Percentiles rank a stretch among this genome's conserved stretches.
These are phyloP conservation scores for Tetrapisispora pingtungensis DNA, from an alignment of 805 yeast species.

Conservation along the genomic window DNA sequence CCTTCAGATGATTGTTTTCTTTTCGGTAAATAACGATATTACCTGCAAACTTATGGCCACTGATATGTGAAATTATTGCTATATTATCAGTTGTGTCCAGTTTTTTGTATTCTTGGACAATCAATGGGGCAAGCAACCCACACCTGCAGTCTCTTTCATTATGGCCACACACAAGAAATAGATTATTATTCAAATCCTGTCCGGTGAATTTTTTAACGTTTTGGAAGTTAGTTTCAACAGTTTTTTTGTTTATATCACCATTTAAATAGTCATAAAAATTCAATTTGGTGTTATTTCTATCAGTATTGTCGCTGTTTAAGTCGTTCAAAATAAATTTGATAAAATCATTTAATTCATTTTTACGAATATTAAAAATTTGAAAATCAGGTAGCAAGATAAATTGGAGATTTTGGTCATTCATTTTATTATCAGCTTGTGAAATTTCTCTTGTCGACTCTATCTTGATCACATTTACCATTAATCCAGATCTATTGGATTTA, in stretches of 20 bases:
- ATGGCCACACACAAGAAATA: constrained; percentile 21
- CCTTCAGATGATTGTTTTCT: constrained; percentile 14
- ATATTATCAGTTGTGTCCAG: constrained; percentile 27
- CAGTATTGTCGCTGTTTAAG: neutral
- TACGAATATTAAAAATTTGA: constrained; percentile 13
- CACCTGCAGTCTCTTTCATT: constrained; percentile 23
- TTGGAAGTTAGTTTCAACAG: too few relatives aligned
- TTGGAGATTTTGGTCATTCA: neutral
- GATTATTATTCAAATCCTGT: constrained; percentile 5
- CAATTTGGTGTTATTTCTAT: too few relatives aligned
- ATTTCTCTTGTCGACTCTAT: neutral
- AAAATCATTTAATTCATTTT: constrained; percentile 8
- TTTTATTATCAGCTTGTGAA: neutral
- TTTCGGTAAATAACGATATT: constrained; percentile 47
- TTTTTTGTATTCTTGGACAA: constrained; percentile 8
- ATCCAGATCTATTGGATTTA: constrained; percentile 8
- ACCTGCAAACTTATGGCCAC: constrained; percentile 84
- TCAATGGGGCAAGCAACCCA: constrained; percentile 16
- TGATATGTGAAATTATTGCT: constrained; percentile 64
- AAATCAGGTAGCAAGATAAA: constrained; percentile 17
- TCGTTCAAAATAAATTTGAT: constrained; percentile 16
- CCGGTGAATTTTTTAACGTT: constrained; percentile 5
- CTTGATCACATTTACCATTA: constrained; percentile 13
- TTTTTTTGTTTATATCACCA: too few relatives aligned
- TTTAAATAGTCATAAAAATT: constrained; percentile 2